Evolutionary conservation across 148 eudicot species (phyloP), one percentile per base, ranked within the genome.

Genomic region (Silene conica): DNA sequence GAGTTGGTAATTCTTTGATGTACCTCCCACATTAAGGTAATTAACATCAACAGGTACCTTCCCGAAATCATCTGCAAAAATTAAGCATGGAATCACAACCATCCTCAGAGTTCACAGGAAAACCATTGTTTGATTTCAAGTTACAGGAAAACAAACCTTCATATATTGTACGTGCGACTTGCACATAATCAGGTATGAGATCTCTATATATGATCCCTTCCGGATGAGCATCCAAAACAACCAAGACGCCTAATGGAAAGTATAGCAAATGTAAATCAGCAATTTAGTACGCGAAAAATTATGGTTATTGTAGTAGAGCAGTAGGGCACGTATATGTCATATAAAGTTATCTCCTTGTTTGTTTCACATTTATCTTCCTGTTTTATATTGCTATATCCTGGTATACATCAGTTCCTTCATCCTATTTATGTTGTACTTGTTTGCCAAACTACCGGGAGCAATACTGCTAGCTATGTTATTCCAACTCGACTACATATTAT

Each of bases 141-240:
- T 28, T 65, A 12, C 25, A 58, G 43, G n/a, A 63, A 75, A 75
- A 73, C 77, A 75, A 82, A 96, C 99, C 99, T 92, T 96, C 99
- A 46, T 96, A 96, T 38, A 96, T 70, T 63, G 97, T 96, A 80
- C 99, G 86, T 34, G 77, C 99, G 52, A 79, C 72, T 18, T 90
- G 73, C 55, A 88, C 99, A 76, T 96, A 92, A 26, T 85, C 87
- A 26, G 99, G 99, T 68, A 92, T 86, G 74, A 96, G 88, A 83
- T 92, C 99, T 71, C 83, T 83, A 75, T 90, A 92, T 72, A 96
- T 90, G 82, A 96, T 92, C 73, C 99, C 97, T 3, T 31, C 89
- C 28, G 97, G 99, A 85, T 54, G 85, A 52, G 99, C 97, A 86
- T 96, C 97, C 82, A 96, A 78, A 72, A 89, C 89, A 52, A 96